Conservation (phyloP, 2,329 filamentous ascomycete species). For the Penicillium sp. region DNA sequence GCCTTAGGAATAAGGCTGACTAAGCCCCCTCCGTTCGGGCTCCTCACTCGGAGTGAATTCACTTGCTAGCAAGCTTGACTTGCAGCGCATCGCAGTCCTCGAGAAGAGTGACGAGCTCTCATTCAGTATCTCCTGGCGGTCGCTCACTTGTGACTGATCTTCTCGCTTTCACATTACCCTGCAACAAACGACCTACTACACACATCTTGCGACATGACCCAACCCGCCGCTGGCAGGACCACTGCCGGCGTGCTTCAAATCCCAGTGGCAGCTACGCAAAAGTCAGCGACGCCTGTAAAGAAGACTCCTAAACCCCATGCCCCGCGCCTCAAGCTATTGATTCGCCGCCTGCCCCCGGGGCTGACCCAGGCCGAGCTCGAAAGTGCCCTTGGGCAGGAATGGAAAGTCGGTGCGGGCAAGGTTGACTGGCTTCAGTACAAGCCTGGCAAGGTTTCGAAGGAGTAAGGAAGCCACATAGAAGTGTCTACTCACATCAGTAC, state of each 20-base stretch:
- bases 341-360: slow-evolving; percentile 84
- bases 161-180: not conserved
- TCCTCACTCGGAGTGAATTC: not conserved
- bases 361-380: slow-evolving; percentile 81
- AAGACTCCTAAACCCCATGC: slow-evolving; percentile 52
- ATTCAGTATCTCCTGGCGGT: not conserved
- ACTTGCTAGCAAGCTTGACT: not conserved
- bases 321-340: slow-evolving; percentile 79
- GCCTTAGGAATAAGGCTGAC: slow-evolving; percentile 9
- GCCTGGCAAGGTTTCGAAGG: slow-evolving; percentile 77
- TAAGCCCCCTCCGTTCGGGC: slow-evolving; percentile 8
- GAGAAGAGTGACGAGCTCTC: not conserved
- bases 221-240: slow-evolving; percentile 37
- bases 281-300: slow-evolving; percentile 53
- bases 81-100: not conserved
- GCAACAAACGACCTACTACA: not conserved
- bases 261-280: slow-evolving; percentile 54
- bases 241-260: slow-evolving; percentile 63
- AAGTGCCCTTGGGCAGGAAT: slow-evolving; percentile 74
- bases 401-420: slow-evolving; percentile 79
- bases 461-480: slow-evolving; percentile 59
- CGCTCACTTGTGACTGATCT: not conserved
- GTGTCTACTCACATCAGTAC: not conserved
- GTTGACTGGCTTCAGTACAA: slow-evolving; percentile 83
- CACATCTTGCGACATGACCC: slow-evolving; percentile 34